phyloP scores from a whole-genome alignment of 2,329 filamentous ascomycete genomes.

The Gnomoniopsis sp. region DNA sequence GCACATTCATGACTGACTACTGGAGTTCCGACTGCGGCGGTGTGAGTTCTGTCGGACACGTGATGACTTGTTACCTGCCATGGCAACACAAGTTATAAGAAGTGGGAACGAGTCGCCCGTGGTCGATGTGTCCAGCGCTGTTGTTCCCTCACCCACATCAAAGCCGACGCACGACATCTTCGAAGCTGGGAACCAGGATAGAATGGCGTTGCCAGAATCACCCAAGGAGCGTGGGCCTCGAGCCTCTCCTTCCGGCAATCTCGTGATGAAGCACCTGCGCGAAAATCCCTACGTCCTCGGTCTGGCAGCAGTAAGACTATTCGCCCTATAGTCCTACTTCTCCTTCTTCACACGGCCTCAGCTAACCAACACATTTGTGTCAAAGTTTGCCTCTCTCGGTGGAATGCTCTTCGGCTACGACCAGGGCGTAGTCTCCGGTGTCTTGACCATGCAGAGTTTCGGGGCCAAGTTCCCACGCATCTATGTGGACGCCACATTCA shows the following conservation, averaged over 20 bases:
- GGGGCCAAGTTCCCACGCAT: slow-evolving; percentile 29
- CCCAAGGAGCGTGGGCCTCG: not conserved
- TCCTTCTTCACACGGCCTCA: not conserved
- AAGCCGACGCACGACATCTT: no score
- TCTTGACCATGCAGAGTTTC: slow-evolving; percentile 44
- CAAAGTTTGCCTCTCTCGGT: slow-evolving; percentile 31
- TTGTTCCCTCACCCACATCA: no score
- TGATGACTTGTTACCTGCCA: no score
- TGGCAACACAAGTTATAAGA: no score
- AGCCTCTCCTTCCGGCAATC: slow-evolving; percentile 17
- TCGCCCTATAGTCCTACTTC: not conserved
- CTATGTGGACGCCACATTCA: slow-evolving; percentile 41
- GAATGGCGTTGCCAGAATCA: not conserved
- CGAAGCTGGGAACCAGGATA: not conserved
- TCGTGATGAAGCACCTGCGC: slow-evolving; percentile 25
- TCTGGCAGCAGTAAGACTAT: slow-evolving; percentile 35
- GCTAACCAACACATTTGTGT: not conserved
- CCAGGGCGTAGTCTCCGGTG: slow-evolving; percentile 45
- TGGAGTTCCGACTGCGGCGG: no score
- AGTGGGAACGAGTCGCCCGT: no score
- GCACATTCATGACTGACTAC: no score
- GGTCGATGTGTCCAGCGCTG: no score
- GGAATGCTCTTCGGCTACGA: slow-evolving; percentile 48
- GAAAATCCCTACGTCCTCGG: slow-evolving; percentile 43
- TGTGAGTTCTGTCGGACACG: no score